These are phyloP conservation scores for Linaria vulgaris DNA, from an alignment of 257 asterid species.

Conservation along the genomic window DNA sequence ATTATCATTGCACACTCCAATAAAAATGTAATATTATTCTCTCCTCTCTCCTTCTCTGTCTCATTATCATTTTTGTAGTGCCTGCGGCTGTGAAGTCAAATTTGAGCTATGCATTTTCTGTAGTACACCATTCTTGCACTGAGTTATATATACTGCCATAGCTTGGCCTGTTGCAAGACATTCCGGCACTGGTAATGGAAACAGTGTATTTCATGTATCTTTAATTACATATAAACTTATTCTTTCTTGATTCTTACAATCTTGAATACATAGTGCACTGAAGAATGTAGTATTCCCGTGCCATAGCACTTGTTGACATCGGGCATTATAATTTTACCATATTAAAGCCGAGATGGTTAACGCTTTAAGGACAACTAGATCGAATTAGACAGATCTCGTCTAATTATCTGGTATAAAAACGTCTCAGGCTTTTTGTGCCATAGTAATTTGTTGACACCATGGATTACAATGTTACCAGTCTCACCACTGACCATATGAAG, in stretches of 20 bases:
- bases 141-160: constrained; percentile 1
- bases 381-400: too few species aligned
- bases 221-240: background rate
- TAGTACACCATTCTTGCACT: constrained; percentile 11
- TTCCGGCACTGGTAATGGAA: background rate
- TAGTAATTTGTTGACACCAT: too few species aligned
- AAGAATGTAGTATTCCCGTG: too few species aligned
- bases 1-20: constrained; percentile 62
- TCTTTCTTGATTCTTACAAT: too few species aligned
- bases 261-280: too few species aligned
- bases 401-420: too few species aligned
- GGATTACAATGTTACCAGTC: too few species aligned
- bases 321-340: background rate
- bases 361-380: too few species aligned
- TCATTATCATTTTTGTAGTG: constrained; percentile 51
- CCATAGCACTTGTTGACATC: background rate
- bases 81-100: constrained; percentile 23
- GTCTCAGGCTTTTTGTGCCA: too few species aligned
- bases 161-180: constrained; percentile 3
- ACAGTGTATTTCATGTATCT: background rate
- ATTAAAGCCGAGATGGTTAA: too few species aligned
- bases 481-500: too few species aligned
- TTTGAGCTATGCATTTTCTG: constrained; percentile 27
- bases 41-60: background rate
- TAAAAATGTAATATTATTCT: constrained; percentile 25